Conservation (phyloP, 306 rosid genomes). For the Vigna unguiculata region DNA sequence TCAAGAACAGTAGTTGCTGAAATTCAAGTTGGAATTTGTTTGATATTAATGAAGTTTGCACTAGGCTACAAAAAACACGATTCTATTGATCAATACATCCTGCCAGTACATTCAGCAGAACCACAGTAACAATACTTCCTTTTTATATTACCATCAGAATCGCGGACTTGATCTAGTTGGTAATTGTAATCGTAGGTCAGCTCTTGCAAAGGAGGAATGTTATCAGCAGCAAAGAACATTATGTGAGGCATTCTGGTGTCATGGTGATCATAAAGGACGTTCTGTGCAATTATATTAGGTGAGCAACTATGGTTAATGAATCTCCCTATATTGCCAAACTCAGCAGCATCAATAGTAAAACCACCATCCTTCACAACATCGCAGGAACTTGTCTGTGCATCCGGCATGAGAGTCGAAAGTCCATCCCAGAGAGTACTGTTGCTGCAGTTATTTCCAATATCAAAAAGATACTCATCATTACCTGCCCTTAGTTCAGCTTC, state of each 20-base stretch:
- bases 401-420: slow-evolving; percentile 70
- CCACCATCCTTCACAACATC: slow-evolving; percentile 62
- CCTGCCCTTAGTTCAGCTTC: slow-evolving; percentile 89
- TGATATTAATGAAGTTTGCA: background rate
- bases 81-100: slow-evolving; percentile 68
- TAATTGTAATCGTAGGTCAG: slow-evolving; percentile 85
- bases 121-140: slow-evolving; percentile 87
- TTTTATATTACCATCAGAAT: slow-evolving; percentile 77
- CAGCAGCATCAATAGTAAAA: slow-evolving; percentile 87
- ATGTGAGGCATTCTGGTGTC: slow-evolving; percentile 92
- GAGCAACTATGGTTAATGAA: slow-evolving; percentile 93
- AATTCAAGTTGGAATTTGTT: background rate
- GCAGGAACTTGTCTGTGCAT: slow-evolving; percentile 53
- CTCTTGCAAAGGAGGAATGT: slow-evolving; percentile 95
- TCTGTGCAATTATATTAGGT: slow-evolving; percentile 95
- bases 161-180: slow-evolving; percentile 70
- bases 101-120: slow-evolving; percentile 76
- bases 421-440: slow-evolving; percentile 74
- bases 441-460: slow-evolving; percentile 73
- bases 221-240: slow-evolving; percentile 93
- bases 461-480: slow-evolving; percentile 89
- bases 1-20: slow-evolving; percentile 4
- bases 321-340: slow-evolving; percentile 87
- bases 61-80: background rate
- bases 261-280: slow-evolving; percentile 83